Percentiles rank a stretch among this genome's conserved stretches.
phyloP scores from a whole-genome alignment of 495 filamentous ascomycete species.

The Acidomyces sp. region DNA sequence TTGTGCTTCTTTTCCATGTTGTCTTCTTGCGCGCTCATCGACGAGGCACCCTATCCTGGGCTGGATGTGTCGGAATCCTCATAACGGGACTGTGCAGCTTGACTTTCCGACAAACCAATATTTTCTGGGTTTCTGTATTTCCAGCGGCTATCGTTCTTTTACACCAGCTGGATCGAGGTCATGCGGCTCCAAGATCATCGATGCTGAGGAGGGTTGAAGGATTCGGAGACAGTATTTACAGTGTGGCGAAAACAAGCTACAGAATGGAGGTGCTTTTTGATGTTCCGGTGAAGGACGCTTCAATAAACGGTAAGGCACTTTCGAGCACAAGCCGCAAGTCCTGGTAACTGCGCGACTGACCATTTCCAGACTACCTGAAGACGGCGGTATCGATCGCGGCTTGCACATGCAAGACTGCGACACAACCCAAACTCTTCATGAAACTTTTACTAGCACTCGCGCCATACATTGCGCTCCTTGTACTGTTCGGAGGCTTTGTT shows the following conservation, averaged over 20 bases:
- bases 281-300: conserved; percentile 30
- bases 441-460: conserved; percentile 38
- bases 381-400: conserved; percentile 43
- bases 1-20: conserved; percentile 37
- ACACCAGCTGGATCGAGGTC: conserved; percentile 24
- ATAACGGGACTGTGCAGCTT: conserved; percentile 47
- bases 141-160: conserved; percentile 63
- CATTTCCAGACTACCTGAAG: conserved; percentile 43
- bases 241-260: conserved; percentile 24
- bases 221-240: conserved; percentile 12
- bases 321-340: too few relatives aligned
- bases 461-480: conserved; percentile 57
- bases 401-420: conserved; percentile 24
- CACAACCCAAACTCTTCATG: conserved; percentile 39
- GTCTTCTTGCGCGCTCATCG: conserved; percentile 7
- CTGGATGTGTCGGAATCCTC: conserved; percentile 5
- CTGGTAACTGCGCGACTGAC: conserved; percentile 38
- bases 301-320: conserved; percentile 34
- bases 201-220: conserved; percentile 9
- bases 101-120: conserved; percentile 81
- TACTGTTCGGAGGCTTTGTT: conserved; percentile 60
- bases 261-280: conserved; percentile 43
- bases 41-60: background rate
- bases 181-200: conserved; percentile 3
- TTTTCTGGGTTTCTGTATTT: conserved; percentile 87